Evolutionary conservation across 2,329 filamentous ascomycete species (phyloP).

Genomic region (Claviceps fusiformis): DNA sequence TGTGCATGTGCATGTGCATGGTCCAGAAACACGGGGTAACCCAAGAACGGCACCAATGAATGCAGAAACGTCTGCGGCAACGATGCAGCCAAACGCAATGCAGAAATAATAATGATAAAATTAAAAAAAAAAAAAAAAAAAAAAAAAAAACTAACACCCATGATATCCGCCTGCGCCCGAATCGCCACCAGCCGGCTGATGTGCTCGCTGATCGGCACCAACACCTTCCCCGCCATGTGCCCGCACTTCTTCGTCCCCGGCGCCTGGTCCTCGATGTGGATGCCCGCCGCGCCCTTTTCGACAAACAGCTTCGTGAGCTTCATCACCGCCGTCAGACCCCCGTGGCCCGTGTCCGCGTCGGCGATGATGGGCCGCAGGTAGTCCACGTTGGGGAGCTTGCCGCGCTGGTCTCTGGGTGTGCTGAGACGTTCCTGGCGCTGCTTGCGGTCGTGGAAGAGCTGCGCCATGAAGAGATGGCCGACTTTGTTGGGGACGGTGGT

Average conservation of each 20-base stretch:
- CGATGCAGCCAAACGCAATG: too few relatives aligned
- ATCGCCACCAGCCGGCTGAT: conserved; percentile 97
- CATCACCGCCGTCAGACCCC: conserved; percentile 96
- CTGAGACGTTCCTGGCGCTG: conserved; percentile 88
- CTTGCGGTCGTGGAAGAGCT: conserved; percentile 98
- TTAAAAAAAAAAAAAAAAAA: neutral
- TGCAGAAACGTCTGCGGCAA: too few relatives aligned
- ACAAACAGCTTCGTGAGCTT: conserved; percentile 97
- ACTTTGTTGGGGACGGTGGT: conserved; percentile 99
- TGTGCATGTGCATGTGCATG: too few relatives aligned
- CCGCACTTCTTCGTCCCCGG: conserved; percentile 99
- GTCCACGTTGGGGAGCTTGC: conserved; percentile 67
- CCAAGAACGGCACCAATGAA: too few relatives aligned
- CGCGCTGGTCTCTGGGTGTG: conserved; percentile 57
- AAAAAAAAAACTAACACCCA: too few relatives aligned
- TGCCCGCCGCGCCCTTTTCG: conserved; percentile 91
- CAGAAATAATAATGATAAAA: neutral
- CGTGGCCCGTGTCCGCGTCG: conserved; percentile 94
- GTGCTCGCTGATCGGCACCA: conserved; percentile 94
- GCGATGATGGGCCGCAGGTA: conserved; percentile 93
- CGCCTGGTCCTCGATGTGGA: conserved; percentile 97
- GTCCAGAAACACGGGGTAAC: neutral
- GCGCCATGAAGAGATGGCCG: conserved; percentile 91
- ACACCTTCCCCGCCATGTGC: conserved; percentile 97
- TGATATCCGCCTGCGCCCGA: conserved; percentile 94